Evolutionary conservation across 495 filamentous ascomycete genomes (phyloP).

Genomic region (Penicillium waksmanii): DNA sequence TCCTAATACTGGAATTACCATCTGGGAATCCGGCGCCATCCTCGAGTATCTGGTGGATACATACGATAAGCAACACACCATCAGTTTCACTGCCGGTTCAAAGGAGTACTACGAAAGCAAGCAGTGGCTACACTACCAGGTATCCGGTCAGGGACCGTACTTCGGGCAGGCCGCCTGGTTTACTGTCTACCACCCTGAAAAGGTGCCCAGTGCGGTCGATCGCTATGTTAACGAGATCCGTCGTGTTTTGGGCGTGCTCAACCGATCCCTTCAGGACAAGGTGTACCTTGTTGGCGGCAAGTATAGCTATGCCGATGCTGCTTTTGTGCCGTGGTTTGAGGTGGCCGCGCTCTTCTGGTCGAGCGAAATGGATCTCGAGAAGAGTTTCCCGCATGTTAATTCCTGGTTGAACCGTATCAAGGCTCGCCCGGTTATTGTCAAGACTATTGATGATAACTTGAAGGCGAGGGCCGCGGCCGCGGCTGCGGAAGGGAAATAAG

Average conservation of each 20-base stretch:
- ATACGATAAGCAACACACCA: conserved; percentile 59
- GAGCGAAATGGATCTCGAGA: conserved; percentile 20
- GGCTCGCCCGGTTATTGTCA: too few relatives aligned
- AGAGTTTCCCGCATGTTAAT: conserved; percentile 32
- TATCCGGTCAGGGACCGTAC: conserved; percentile 61
- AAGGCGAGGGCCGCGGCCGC: too few relatives aligned
- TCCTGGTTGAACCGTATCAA: conserved; percentile 39
- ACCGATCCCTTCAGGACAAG: conserved; percentile 46
- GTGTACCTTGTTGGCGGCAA: conserved; percentile 60
- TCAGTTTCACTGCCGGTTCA: conserved; percentile 33
- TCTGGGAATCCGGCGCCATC: conserved; percentile 73
- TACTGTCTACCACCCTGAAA: conserved; percentile 50
- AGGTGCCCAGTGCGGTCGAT: conserved; percentile 54
- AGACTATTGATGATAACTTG: too few relatives aligned
- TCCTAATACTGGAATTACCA: conserved; percentile 59
- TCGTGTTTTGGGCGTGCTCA: conserved; percentile 59
- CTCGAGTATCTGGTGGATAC: conserved; percentile 63
- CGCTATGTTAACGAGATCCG: conserved; percentile 59
- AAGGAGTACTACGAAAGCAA: conserved; percentile 47
- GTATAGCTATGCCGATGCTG: conserved; percentile 50
- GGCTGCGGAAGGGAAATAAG: too few relatives aligned
- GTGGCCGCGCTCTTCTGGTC: conserved; percentile 15
- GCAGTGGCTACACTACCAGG: conserved; percentile 46
- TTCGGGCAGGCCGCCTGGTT: conserved; percentile 59
- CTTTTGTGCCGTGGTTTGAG: conserved; percentile 51